Base-by-base conservation (phyloP, 805 yeast genomes). In the Hanseniaspora meyeri region DNA sequence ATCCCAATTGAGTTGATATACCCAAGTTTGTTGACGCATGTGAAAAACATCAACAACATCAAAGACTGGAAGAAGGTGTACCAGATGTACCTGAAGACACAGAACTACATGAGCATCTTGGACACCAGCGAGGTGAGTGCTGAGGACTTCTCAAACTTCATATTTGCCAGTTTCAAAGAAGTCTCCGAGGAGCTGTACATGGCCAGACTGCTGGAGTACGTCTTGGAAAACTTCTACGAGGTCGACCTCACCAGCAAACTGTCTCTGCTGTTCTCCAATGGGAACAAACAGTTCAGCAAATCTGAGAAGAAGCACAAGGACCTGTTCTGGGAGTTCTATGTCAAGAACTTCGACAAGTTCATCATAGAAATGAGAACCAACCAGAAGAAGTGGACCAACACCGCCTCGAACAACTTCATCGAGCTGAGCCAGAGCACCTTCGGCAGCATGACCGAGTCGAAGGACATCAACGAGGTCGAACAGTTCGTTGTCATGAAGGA, bases 61-160 rank as follows among this genome's bases (percentile, higher is more conserved):
- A 67, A 78, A 60, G 81, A 79, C 39, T 83, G 82, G 74, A 83
- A 83, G 65, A 81, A 77, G 61, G 68, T 82, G 6, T 67, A 76
- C 37, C 79, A 78, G 36, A 64, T 82, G 19, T 77, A 75, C 12
- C 80, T 79, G 59, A 74, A 74, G 57, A 72, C 82, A 7, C 71
- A 74, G 46, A 72, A 73, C 2, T 74, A 79, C 5, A 69, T 70
- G 11, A 68, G 68, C 11, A 64, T 69, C 57, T 59, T 68, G 14
- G 58, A 60, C 37, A 62, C 62, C n/a, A 43, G 16, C 16, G 63
- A 65, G 6, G 55, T 62, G 1, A 47, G 34, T 31, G 40, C 14
- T 20, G 46, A 38, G 4, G 51, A 46, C 29, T 53, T 53, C 31
- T 42, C 43, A 11, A 31, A 38, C 10, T 53, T 31, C 11, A 49